Evolutionary conservation across 2,329 filamentous ascomycete genomes (phyloP), one percentile per base, ranked within the genome.

Genomic region (Colletotrichum echinochloae): DNA sequence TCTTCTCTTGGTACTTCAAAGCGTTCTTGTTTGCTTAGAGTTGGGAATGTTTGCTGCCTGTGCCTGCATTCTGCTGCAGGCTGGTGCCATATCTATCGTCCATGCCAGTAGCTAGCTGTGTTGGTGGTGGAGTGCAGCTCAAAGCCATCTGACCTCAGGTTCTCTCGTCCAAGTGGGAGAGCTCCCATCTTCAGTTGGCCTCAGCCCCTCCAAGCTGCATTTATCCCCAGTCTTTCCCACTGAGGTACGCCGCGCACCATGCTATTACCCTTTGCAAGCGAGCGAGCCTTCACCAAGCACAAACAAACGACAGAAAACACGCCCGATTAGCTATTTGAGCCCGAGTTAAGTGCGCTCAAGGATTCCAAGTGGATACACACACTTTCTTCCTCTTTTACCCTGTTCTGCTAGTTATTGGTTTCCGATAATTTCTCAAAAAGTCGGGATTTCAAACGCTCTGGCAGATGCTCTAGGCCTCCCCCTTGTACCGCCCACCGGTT

Each of bases 311-410:
- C 51, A 33, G 44, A 44, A 55, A 56, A 56, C 14, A 23, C 46
- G 33, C 28, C 41, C 23, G 48, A 23, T 52, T 20, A 52, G 18
- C 37, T 14, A 26, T 7, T 23, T 44, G 37, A 37, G n/a, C 26
- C 41, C 44, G 30, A 9, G 30, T 26, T 30, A 49, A 60, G 57
- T 23, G 44, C 16, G 23, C 46, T 55, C 48, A 23, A 57, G 33
- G 46, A 51, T n/a, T 64, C 64, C 67, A 67, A 44, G 67, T 70
- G 67, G 64, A 61, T 57, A 57, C n/a, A 55, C 57, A 46, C 66
- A 12, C n/a, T 23, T 55, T 44, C 30, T 18, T 66, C 14, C 28
- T 23, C 6, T 12, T 8, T 44, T 26, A 3, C 23, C 23, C 26
- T 28, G 1, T 14, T 18, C n/a, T 37, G 30, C 26, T 39, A 33